These are phyloP conservation scores for Avena eriantha DNA, from an alignment of 176 grass and related monocot genomes.

Conservation along the genomic window DNA sequence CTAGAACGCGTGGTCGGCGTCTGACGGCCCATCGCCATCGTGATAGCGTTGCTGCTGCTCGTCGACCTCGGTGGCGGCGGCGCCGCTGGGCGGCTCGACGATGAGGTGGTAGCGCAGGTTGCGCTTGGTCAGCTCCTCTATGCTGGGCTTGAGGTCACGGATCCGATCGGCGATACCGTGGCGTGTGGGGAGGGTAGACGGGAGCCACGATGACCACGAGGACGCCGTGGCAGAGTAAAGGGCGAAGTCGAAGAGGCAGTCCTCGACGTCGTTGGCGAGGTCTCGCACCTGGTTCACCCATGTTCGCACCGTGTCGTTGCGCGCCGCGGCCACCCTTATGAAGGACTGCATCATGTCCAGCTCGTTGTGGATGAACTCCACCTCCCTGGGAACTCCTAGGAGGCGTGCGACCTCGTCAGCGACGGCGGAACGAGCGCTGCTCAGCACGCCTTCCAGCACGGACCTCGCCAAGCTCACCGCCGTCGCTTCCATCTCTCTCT, in stretches of 20 bases:
- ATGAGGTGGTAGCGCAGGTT: constrained; percentile 4
- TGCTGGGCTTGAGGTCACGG: constrained; percentile 26
- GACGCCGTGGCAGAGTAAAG: neutral
- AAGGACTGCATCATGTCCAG: constrained; percentile 43
- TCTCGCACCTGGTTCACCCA: constrained; percentile 8
- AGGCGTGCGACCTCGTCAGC: constrained; percentile 32
- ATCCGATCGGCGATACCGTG: constrained; percentile 31
- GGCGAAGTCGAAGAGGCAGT: constrained; percentile 41
- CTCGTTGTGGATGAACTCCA: constrained; percentile 44
- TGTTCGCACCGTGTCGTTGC: constrained; percentile 10
- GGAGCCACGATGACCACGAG: neutral
- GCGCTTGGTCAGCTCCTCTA: constrained; percentile 40
- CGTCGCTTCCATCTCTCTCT: constrained; percentile 36
- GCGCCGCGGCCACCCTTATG: constrained; percentile 14
- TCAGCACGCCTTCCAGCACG: constrained; percentile 37
- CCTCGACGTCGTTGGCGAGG: constrained; percentile 48
- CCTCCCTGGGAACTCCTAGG: constrained; percentile 24
- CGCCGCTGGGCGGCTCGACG: neutral
- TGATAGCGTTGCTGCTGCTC: neutral
- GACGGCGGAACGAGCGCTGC: constrained; percentile 14
- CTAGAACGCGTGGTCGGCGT: too few relatives aligned
- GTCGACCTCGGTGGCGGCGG: too few relatives aligned
- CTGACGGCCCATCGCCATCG: neutral
- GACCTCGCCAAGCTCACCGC: constrained; percentile 43
- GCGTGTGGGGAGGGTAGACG: neutral